phyloP scores from a whole-genome alignment of 495 filamentous ascomycete species.

The Penicillium odoratum region DNA sequence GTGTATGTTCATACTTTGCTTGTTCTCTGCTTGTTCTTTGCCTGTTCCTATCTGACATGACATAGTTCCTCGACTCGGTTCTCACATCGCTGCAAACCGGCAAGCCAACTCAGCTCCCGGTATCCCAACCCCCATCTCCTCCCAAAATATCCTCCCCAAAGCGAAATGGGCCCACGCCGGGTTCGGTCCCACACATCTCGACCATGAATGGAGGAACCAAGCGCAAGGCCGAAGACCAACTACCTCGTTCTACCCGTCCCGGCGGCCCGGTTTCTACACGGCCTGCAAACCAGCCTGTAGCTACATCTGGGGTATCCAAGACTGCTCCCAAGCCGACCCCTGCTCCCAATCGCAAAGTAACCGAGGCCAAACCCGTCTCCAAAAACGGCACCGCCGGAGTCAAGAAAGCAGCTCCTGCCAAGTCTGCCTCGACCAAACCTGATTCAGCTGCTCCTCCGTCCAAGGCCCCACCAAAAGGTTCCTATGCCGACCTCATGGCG shows the following conservation, averaged over 20 bases:
- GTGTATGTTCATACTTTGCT: constrained; percentile 37
- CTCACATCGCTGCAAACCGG: constrained; percentile 55
- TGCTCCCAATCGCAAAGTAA: constrained; percentile 4
- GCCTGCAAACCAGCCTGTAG: constrained; percentile 9
- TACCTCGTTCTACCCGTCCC: constrained; percentile 32
- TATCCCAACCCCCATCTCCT: constrained; percentile 31
- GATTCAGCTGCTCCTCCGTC: constrained; percentile 11
- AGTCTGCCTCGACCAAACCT: constrained; percentile 2
- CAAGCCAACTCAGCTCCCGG: constrained; percentile 33
- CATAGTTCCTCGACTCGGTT: constrained; percentile 59
- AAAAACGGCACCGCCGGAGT: constrained; percentile 21
- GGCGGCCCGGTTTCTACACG: constrained; percentile 19
- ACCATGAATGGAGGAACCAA: constrained; percentile 35
- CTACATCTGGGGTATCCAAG: constrained; percentile 12
- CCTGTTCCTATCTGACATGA: constrained; percentile 22
- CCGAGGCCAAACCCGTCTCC: constrained; percentile 16
- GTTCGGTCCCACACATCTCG: constrained; percentile 8
- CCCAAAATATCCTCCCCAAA: constrained; percentile 30
- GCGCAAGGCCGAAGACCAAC: constrained; percentile 46
- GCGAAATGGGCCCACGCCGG: constrained; percentile 29
- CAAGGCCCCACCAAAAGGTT: constrained; percentile 45
- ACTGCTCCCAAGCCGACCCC: constrained; percentile 19
- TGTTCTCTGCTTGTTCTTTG: not conserved
- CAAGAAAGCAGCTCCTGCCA: constrained; percentile 9
- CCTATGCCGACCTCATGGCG: constrained; percentile 44